Conservation (phyloP, 495 filamentous ascomycete genomes). For the Penicillium flavigenum region DNA sequence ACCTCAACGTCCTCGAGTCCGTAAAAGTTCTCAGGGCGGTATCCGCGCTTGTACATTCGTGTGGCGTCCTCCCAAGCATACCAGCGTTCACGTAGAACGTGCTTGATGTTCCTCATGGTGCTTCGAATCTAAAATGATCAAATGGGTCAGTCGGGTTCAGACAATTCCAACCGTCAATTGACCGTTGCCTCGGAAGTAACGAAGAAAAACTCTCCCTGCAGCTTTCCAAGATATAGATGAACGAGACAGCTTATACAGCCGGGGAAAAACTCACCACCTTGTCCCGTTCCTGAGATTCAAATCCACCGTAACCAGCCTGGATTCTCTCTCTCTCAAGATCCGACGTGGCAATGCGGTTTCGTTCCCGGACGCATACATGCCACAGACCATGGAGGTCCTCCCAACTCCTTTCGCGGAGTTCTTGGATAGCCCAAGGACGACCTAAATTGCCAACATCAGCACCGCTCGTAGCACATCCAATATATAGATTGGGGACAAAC, state of each 20-base stretch:
- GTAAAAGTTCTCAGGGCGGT: conserved; percentile 34
- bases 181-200: background rate
- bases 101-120: conserved; percentile 78
- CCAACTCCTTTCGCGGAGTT: conserved; percentile 86
- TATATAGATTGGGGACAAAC: background rate
- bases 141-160: conserved; percentile 18
- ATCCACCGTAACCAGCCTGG: conserved; percentile 65
- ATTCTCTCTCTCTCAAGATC: conserved; percentile 66
- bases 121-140: conserved; percentile 53
- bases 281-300: conserved; percentile 60
- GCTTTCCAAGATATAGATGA: background rate
- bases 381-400: conserved; percentile 89
- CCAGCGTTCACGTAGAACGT: conserved; percentile 80
- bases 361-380: conserved; percentile 93
- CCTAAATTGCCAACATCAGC: conserved; percentile 46
- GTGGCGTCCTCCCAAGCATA: conserved; percentile 88
- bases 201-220: background rate
- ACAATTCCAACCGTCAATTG: background rate
- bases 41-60: conserved; percentile 61
- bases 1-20: conserved; percentile 13
- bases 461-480: conserved; percentile 2
- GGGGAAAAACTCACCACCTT: conserved; percentile 53
- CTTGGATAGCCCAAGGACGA: conserved; percentile 80
- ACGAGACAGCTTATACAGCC: background rate
- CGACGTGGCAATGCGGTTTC: conserved; percentile 84